A percentile compares a stretch with the other conserved stretches of the same genome.
phyloP scores from a whole-genome alignment of 2,329 filamentous ascomycete genomes.

The Huntiella moniliformis region DNA sequence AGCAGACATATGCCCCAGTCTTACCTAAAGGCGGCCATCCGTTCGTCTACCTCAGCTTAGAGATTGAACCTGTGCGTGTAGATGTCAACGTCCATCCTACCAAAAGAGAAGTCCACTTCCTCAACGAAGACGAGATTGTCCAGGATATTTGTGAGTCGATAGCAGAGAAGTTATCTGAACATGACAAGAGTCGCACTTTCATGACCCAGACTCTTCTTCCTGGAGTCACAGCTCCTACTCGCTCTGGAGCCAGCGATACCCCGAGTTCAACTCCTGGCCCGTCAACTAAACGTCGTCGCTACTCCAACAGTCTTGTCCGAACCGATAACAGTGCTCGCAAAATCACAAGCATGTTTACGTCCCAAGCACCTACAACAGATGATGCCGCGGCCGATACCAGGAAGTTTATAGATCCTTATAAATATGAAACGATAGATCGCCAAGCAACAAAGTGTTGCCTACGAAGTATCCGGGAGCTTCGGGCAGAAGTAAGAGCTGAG shows the following conservation, averaged over 20 bases:
- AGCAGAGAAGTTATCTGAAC: conserved; percentile 56
- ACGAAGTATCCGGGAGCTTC: conserved; percentile 69
- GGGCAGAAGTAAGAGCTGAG: conserved; percentile 57
- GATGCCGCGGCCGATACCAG: conserved; percentile 21
- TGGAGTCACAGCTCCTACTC: conserved; percentile 27
- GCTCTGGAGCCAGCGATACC: conserved; percentile 16
- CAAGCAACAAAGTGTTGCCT: conserved; percentile 54
- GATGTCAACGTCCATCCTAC: conserved; percentile 98
- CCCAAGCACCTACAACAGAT: background rate
- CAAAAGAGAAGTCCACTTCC: conserved; percentile 88
- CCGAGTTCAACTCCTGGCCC: conserved; percentile 16
- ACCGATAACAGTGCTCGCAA: conserved; percentile 81
- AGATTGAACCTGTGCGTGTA: conserved; percentile 79
- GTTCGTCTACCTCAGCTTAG: conserved; percentile 78
- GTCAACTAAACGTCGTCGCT: conserved; percentile 22
- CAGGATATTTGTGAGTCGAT: conserved; percentile 70
- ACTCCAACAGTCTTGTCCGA: conserved; percentile 62
- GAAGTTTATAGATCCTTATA: conserved; percentile 26
- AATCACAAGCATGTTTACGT: conserved; percentile 76
- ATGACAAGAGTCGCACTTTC: conserved; percentile 88
- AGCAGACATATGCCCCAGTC: conserved; percentile 75
- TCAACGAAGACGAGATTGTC: conserved; percentile 94
- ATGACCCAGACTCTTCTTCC: conserved; percentile 81
- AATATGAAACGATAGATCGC: conserved; percentile 56
- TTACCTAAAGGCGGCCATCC: conserved; percentile 88